Evolutionary conservation across 1,139 yeast genomes (phyloP).

Genomic region (Suhomyces chickasaworum): DNA sequence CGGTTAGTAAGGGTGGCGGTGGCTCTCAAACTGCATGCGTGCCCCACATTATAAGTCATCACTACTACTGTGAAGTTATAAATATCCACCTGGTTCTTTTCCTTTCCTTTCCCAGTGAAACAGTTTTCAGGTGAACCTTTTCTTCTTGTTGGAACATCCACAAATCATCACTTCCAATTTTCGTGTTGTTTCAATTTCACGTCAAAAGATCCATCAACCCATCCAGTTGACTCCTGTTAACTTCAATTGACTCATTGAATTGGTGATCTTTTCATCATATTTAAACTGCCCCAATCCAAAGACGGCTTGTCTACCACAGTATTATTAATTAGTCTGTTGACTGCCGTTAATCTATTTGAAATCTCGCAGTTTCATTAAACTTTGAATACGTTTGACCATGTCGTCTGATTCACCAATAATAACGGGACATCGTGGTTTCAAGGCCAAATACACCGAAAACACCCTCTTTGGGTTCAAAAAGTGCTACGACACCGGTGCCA

Average conservation of each 20-base stretch:
- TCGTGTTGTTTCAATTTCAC: no score
- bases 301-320: not conserved
- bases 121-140: not conserved
- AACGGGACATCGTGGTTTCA: constrained; percentile 54
- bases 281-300: not conserved
- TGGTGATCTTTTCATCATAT: not conserved
- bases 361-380: no score
- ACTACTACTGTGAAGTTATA: not conserved
- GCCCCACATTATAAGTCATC: constrained; percentile 2
- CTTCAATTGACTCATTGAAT: not conserved
- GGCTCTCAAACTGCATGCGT: not conserved
- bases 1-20: constrained; percentile 1
- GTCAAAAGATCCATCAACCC: not conserved
- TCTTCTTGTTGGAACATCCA: not conserved
- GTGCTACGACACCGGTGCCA: constrained; percentile 70
- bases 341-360: not conserved
- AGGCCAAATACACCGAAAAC: constrained; percentile 74
- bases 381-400: no score
- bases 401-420: constrained; percentile 32
- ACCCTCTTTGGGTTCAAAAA: constrained; percentile 71
- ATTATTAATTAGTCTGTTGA: not conserved
- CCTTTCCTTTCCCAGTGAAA: not conserved
- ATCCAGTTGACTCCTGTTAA: not conserved
- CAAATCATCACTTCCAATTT: not conserved
- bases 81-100: not conserved